These are phyloP conservation scores for Elongisporangium prolatum DNA, from an alignment of 352 stramenopile genomes.

Conservation along the genomic window DNA sequence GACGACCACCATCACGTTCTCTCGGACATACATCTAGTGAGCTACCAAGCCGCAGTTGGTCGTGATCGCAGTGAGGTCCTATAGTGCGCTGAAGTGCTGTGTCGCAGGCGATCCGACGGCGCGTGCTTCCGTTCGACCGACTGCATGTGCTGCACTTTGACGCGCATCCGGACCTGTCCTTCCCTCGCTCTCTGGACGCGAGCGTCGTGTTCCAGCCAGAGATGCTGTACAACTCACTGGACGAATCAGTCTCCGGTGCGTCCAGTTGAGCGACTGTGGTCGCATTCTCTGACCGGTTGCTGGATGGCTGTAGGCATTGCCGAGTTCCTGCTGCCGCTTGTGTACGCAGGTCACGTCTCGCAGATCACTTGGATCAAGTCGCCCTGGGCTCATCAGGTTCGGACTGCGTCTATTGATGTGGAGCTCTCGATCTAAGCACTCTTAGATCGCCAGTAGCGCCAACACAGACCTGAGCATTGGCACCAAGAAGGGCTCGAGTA, in stretches of 20 bases:
- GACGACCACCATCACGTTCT: constrained; percentile 83
- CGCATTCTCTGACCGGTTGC: not conserved
- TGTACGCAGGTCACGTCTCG: constrained; percentile 74
- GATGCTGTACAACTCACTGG: constrained; percentile 67
- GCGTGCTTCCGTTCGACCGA: constrained; percentile 51
- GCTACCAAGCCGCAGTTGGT: not conserved
- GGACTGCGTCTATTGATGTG: not conserved
- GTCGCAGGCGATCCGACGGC: constrained; percentile 63
- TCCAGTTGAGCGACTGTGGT: not conserved
- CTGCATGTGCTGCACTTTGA: constrained; percentile 82
- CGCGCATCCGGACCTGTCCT: constrained; percentile 84
- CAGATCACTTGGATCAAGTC: constrained; percentile 80
- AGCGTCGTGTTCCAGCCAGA: constrained; percentile 57
- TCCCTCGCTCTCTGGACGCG: constrained; percentile 36
- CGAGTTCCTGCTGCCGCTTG: constrained; percentile 79
- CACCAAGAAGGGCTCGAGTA: constrained; percentile 5
- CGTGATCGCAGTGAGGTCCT: not conserved
- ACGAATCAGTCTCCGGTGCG: constrained; percentile 42
- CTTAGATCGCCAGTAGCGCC: not conserved
- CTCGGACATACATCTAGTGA: constrained; percentile 58
- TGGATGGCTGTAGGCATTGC: constrained; percentile 63
- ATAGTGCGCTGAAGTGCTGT: not conserved
- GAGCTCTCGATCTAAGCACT: not conserved
- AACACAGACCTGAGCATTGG: constrained; percentile 6
- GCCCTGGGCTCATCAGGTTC: constrained; percentile 73